Evolutionary conservation across 2,329 filamentous ascomycete genomes (phyloP).

Genomic region (Claviceps pusilla): DNA sequence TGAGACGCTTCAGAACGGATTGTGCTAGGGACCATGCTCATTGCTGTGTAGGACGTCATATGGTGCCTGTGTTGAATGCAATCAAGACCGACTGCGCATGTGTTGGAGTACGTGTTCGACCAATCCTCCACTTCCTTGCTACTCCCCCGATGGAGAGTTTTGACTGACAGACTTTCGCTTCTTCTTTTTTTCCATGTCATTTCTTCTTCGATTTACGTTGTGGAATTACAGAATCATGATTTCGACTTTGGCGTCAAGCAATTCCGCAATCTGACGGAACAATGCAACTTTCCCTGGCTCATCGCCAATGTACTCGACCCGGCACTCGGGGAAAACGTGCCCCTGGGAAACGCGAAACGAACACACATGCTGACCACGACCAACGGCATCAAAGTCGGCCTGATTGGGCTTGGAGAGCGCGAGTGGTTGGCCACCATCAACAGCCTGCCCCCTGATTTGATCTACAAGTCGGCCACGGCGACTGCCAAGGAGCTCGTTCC

Average conservation of each 20-base stretch:
- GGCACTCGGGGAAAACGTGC: constrained; percentile 56
- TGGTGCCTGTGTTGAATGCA: constrained; percentile 71
- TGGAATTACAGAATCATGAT: constrained; percentile 59
- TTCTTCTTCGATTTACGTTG: background rate
- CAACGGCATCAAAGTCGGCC: constrained; percentile 71
- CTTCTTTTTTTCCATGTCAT: background rate
- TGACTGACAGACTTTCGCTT: background rate
- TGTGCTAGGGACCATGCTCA: background rate
- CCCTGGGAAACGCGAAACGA: constrained; percentile 60
- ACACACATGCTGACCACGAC: constrained; percentile 65
- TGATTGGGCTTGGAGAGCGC: constrained; percentile 73
- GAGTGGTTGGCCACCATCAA: constrained; percentile 89
- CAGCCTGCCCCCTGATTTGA: constrained; percentile 62
- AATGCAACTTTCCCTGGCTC: constrained; percentile 80
- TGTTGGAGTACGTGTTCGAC: constrained; percentile 47
- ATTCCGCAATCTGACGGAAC: constrained; percentile 54
- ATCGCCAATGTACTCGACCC: constrained; percentile 80
- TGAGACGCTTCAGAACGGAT: constrained; percentile 10
- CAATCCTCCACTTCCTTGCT: background rate
- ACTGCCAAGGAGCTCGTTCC: constrained; percentile 66
- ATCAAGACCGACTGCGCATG: constrained; percentile 69
- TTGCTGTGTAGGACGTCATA: constrained; percentile 47
- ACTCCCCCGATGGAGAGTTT: no score
- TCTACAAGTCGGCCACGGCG: constrained; percentile 64
- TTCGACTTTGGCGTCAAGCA: constrained; percentile 81